A percentile compares a stretch with the other conserved stretches of the same genome.
Conservation (phyloP, 2,329 filamentous ascomycete genomes). For the Arthrobotrys iridis region DNA sequence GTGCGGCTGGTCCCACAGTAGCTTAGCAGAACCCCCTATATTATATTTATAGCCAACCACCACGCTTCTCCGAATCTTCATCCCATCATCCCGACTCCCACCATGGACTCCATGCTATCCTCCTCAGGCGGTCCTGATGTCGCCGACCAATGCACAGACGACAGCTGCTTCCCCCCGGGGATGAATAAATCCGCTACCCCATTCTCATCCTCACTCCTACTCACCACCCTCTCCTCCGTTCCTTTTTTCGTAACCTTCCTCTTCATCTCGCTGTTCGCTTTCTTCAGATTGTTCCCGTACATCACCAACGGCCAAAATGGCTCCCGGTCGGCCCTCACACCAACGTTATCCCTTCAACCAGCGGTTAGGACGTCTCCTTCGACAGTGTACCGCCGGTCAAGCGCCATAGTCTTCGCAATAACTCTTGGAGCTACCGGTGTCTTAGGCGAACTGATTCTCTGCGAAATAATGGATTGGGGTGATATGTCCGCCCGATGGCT, state of each 20-base stretch:
- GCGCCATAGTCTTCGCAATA: slow-evolving; percentile 75
- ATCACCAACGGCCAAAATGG: slow-evolving; percentile 33
- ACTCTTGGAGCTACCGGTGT: slow-evolving; percentile 81
- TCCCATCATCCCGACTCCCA: neutral
- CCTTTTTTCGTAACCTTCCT: slow-evolving; percentile 42
- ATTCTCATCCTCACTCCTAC: slow-evolving; percentile 26
- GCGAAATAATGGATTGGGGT: slow-evolving; percentile 82
- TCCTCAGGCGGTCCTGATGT: neutral
- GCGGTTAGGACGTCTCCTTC: neutral
- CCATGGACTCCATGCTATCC: slow-evolving; percentile 30
- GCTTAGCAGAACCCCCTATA: neutral
- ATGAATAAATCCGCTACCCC: neutral
- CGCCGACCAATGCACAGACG: slow-evolving; percentile 44
- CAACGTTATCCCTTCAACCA: slow-evolving; percentile 13
- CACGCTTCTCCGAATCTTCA: neutral
- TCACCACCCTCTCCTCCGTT: slow-evolving; percentile 33
- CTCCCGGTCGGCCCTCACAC: slow-evolving; percentile 2
- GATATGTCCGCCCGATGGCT: slow-evolving; percentile 73
- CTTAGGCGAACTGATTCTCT: slow-evolving; percentile 81
- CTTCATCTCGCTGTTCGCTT: slow-evolving; percentile 25
- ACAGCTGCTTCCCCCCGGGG: slow-evolving; percentile 38
- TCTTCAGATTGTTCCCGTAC: slow-evolving; percentile 35
- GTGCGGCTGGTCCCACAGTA: slow-evolving; percentile 15
- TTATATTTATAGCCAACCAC: neutral
- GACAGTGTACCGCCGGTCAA: slow-evolving; percentile 61